Base-by-base conservation (phyloP, 495 filamentous ascomycete species). In the Aspergillus kassunensis region DNA sequence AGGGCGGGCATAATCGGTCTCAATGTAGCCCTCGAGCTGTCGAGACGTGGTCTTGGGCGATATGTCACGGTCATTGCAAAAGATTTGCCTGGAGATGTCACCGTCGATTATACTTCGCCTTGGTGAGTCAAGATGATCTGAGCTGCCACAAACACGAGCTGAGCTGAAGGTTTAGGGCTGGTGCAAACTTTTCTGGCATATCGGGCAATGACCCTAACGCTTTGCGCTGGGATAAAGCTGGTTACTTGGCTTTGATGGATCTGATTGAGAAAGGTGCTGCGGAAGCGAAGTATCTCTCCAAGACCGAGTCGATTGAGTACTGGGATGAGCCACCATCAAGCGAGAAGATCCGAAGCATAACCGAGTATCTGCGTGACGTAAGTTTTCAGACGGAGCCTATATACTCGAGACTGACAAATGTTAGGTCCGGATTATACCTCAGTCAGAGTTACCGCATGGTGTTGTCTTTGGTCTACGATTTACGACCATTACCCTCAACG, bases 1-100 rank as follows among this genome's bases (percentile, higher is more conserved):
- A 69, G 66, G 1, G 66, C 64, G 7, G 67, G 65, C 23, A 61
- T 68, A n/a, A 66, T 70, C 45, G 67, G 65, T 13, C 47, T 70
- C 4, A 57, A 68, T 42, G 63, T 67, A n/a, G 67, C 67, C n/a
- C 39, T 66, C 7, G 63, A 62, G 9, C 56, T 68, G 4, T 56
- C 65, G 1, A 54, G 62, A 33, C 58, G 57, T 31, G 67, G 63
- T 10, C 61, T 61, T 27, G 65, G 59, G 3, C 41, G 41, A 18
- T 34, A 53, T 30, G 54, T 56, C 4, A 70, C 63, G 7, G 57
- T 70, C 13, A 47, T 68, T 20, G 65, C 65, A 19, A 65, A 68
- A 44, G 53, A 68, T 46, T 51, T 68, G 19, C 67, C 67, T 2
- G 65, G 65, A 12, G 67, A 70, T 35, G 57, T 55, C 3, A 49